A percentile compares a stretch with the other conserved stretches of the same genome.
Conservation (phyloP, 78 protist species). For the Dictyostelium firmibasis region DNA sequence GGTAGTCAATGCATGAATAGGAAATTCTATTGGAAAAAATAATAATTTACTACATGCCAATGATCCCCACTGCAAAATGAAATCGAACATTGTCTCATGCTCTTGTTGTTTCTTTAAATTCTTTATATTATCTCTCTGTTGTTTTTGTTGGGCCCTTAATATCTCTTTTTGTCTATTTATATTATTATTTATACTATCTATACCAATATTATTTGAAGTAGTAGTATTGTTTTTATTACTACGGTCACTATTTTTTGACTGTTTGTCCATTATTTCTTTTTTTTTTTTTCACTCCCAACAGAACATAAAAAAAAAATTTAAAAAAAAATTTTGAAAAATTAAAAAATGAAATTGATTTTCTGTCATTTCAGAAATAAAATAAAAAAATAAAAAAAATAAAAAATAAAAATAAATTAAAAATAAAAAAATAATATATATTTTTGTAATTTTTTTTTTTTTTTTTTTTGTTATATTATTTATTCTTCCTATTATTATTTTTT, state of each 20-base stretch:
- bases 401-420: no score
- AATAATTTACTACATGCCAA: slow-evolving; percentile 48
- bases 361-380: no score
- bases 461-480: no score
- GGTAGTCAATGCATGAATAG: slow-evolving; percentile 69
- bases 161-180: not conserved
- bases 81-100: slow-evolving; percentile 28
- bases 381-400: no score
- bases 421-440: no score
- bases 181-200: slow-evolving; percentile 1
- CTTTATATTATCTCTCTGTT: not conserved
- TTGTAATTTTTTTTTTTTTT: not conserved
- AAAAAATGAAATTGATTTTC: no score
- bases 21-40: slow-evolving; percentile 66
- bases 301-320: no score
- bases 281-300: no score
- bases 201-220: not conserved
- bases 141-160: not conserved
- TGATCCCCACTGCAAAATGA: slow-evolving; percentile 61
- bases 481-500: not conserved
- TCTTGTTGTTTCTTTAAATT: not conserved
- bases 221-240: not conserved
- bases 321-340: no score
- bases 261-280: not conserved
- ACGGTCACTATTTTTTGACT: not conserved